Evolutionary conservation across 176 grass and related monocot genomes (phyloP).

Genomic region (Paspalum notatum): DNA sequence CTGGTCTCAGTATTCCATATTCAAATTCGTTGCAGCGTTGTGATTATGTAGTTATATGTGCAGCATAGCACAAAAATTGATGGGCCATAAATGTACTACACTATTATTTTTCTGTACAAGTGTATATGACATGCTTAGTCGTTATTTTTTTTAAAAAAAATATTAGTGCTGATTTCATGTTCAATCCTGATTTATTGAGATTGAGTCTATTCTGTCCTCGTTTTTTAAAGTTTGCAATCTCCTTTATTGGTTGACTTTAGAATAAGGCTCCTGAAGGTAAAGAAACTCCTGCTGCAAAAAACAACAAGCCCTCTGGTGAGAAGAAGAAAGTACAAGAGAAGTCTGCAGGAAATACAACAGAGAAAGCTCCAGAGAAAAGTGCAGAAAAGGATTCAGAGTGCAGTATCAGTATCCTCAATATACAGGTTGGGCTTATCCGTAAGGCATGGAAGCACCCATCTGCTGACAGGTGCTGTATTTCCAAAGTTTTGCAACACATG

Average conservation of each 20-base stretch:
- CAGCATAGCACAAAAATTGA: background rate
- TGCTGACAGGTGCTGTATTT: slow-evolving; percentile 78
- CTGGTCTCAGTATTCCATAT: slow-evolving; percentile 24
- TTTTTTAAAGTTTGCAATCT: slow-evolving; percentile 15
- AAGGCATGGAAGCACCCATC: slow-evolving; percentile 98
- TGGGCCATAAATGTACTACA: background rate
- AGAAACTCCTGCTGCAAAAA: slow-evolving; percentile 48
- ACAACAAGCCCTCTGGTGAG: slow-evolving; percentile 56
- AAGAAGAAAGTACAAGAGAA: slow-evolving; percentile 74
- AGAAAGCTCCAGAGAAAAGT: slow-evolving; percentile 65
- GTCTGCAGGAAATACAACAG: slow-evolving; percentile 51
- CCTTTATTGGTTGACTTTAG: slow-evolving; percentile 47
- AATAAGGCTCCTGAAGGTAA: slow-evolving; percentile 58
- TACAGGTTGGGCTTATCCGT: slow-evolving; percentile 84
- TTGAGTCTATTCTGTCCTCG: background rate
- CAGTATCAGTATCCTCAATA: slow-evolving; percentile 77
- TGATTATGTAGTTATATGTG: slow-evolving; percentile 22
- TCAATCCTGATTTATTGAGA: background rate
- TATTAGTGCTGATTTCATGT: slow-evolving; percentile 26
- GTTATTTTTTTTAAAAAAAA: background rate
- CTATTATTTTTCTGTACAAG: background rate
- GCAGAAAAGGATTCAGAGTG: slow-evolving; percentile 86
- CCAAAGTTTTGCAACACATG: background rate
- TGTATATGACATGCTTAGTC: background rate
- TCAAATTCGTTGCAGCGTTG: background rate